These are phyloP conservation scores for Sisymbrium irio DNA, from an alignment of 345 rosid species.

Conservation along the genomic window DNA sequence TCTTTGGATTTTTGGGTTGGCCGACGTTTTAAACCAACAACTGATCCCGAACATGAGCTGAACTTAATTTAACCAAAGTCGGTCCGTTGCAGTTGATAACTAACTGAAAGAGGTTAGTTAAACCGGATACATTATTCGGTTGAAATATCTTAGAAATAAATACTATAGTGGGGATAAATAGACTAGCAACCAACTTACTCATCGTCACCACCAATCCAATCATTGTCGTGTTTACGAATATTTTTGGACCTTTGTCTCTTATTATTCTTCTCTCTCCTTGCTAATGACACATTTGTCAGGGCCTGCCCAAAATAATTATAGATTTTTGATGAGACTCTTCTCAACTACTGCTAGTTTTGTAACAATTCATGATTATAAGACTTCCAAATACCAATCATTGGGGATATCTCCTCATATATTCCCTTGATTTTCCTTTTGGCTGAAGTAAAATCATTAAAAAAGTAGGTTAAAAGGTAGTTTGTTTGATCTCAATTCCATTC, in stretches of 20 bases:
- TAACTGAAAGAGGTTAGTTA: neutral
- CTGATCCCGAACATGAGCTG: neutral
- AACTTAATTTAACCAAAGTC: neutral
- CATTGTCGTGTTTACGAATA: slow-evolving; percentile 22
- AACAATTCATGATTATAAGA: neutral
- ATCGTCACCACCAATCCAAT: slow-evolving; percentile 25
- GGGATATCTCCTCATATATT: neutral
- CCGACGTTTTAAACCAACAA: neutral
- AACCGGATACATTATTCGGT: neutral
- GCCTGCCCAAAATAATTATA: slow-evolving; percentile 7
- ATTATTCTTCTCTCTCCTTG: slow-evolving; percentile 21
- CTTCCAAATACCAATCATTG: slow-evolving; percentile 34
- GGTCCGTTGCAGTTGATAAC: neutral
- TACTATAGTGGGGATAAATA: neutral
- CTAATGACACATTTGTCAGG: slow-evolving; percentile 8
- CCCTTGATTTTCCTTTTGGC: neutral
- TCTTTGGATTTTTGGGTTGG: neutral
- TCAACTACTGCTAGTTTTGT: slow-evolving; percentile 4
- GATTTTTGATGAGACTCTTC: neutral
- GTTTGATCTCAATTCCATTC: neutral
- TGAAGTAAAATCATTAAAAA: neutral
- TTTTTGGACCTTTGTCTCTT: slow-evolving; percentile 20
- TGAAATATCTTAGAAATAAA: neutral
- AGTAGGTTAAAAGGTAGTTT: neutral
- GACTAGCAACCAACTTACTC: slow-evolving; percentile 22